A percentile compares a stretch with the other conserved stretches of the same genome.
Conservation (phyloP, 306 rosid species). For the Parietaria judaica region DNA sequence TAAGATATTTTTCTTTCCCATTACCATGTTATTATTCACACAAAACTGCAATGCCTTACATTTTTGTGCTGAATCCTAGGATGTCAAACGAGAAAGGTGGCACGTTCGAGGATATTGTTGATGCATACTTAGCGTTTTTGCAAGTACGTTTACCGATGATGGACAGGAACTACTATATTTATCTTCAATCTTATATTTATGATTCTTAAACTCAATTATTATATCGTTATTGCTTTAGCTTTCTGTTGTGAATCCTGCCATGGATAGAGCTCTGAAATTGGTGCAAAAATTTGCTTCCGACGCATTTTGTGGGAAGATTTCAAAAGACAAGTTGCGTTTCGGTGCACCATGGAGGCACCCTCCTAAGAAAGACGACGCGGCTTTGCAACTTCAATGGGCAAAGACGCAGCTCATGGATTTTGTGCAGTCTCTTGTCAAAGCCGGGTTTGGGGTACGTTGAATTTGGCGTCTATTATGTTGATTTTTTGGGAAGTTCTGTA, state of each 20-base stretch:
- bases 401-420: conserved; percentile 89
- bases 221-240: conserved; percentile 41
- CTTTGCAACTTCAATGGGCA: conserved; percentile 60
- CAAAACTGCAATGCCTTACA: neutral
- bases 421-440: conserved; percentile 55
- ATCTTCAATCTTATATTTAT: too few relatives aligned
- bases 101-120: conserved; percentile 73
- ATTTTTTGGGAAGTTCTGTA: neutral
- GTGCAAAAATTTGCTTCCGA: conserved; percentile 67
- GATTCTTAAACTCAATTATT: conserved; percentile 9
- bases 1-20: conserved; percentile 33
- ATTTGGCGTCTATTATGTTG: neutral
- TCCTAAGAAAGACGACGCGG: conserved; percentile 51
- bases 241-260: conserved; percentile 79
- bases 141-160: conserved; percentile 55
- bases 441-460: conserved; percentile 74
- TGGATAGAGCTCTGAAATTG: conserved; percentile 74
- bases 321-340: conserved; percentile 68
- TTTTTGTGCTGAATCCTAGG: conserved; percentile 38
- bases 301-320: conserved; percentile 48
- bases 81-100: conserved; percentile 35
- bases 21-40: neutral
- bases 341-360: conserved; percentile 99
- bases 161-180: neutral
- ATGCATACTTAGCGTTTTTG: conserved; percentile 82